phyloP scores from a whole-genome alignment of 352 stramenopile species.

The Pythium sp. region DNA sequence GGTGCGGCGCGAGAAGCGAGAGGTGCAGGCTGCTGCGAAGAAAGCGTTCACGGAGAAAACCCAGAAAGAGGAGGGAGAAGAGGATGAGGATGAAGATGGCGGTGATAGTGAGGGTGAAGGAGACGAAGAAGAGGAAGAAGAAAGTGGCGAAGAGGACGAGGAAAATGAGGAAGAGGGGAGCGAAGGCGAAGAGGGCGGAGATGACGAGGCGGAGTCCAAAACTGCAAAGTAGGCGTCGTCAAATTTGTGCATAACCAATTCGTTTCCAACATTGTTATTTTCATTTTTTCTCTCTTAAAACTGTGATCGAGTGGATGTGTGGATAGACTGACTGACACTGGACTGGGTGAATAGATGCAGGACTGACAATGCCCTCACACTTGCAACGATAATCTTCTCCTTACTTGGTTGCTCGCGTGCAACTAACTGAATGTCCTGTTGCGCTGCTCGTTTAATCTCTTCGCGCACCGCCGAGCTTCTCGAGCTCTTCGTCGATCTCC shows the following conservation, averaged over 20 bases:
- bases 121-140: conserved; percentile 13
- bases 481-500: conserved; percentile 66
- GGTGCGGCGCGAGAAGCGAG: conserved; percentile 46
- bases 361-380: conserved; percentile 1
- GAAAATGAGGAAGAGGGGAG: conserved; percentile 23
- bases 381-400: background rate
- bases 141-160: conserved; percentile 20
- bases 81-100: conserved; percentile 2
- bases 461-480: conserved; percentile 57
- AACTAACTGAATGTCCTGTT: background rate
- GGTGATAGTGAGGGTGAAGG: background rate
- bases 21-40: conserved; percentile 53
- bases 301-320: background rate
- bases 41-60: conserved; percentile 48
- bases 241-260: background rate
- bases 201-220: conserved; percentile 13
- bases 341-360: background rate
- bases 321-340: background rate
- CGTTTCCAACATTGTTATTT: background rate
- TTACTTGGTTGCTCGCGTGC: background rate
- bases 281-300: background rate
- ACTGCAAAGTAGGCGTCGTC: background rate
- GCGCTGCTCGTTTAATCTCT: conserved; percentile 18
- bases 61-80: conserved; percentile 13
- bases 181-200: conserved; percentile 17